Evolutionary conservation across 108 stramenopile species (phyloP).

Genomic region (Skeletonema grethae): DNA sequence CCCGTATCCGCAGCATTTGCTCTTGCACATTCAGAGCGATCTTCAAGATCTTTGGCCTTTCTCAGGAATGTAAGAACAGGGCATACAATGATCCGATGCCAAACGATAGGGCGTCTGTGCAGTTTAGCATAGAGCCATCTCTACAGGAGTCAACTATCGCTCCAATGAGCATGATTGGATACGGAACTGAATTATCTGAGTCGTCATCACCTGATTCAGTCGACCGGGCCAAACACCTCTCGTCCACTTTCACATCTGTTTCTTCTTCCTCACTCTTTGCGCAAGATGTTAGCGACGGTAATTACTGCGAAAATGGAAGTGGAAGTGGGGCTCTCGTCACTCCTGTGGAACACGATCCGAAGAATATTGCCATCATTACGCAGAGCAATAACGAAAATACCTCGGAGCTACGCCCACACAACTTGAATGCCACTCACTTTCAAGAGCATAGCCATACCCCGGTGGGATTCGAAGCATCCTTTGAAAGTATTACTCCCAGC

Average conservation of each 20-base stretch:
- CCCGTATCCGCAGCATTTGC: not conserved
- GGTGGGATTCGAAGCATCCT: too few relatives aligned
- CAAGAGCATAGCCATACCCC: not conserved
- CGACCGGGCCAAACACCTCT: not conserved
- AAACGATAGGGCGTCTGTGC: not conserved
- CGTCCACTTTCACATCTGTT: not conserved
- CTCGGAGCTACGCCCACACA: not conserved
- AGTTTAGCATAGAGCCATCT: not conserved
- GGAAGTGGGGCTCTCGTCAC: too few relatives aligned
- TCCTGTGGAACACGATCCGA: too few relatives aligned
- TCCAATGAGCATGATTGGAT: not conserved
- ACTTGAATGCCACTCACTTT: not conserved
- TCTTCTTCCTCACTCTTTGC: not conserved
- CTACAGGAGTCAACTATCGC: not conserved
- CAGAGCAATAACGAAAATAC: too few relatives aligned
- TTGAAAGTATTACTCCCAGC: too few relatives aligned
- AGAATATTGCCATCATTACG: too few relatives aligned
- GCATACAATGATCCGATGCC: too few relatives aligned
- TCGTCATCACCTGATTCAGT: not conserved
- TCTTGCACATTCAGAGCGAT: not conserved
- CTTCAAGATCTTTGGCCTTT: not conserved
- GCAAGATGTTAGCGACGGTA: not conserved
- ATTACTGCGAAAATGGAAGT: too few relatives aligned
- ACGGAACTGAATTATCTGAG: not conserved
- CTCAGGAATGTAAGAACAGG: too few relatives aligned